Evolutionary conservation across 257 asterid species (phyloP), one percentile per base, ranked within the genome.

Genomic region (Ocimum tenuiflorum): DNA sequence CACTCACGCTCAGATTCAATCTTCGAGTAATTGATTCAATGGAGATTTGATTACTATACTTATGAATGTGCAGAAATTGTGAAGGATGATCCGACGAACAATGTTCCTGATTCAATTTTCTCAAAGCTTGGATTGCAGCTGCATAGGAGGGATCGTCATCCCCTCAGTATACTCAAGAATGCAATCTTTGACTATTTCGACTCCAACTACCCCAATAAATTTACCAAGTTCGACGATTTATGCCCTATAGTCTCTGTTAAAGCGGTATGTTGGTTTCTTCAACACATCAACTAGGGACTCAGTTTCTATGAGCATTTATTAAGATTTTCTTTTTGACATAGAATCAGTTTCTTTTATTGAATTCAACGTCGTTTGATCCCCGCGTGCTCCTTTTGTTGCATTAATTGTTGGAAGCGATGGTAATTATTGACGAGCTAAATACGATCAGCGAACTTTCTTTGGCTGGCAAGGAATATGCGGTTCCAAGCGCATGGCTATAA

Each of bases 121-220:
- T 77, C 91, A 17, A 91, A 91, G 85, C 91, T 91, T 31, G 97
- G 96, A 59, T 71, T 88, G 94, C 97, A 91, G 82, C 95, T 91
- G 62, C 97, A 91, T 29, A 81, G 91, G 84, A 86, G 96, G 78
- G 85, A 84, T 72, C 89, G 85, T 13, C 97, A 91, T 77, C 97
- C 97, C 12, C 86, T 91, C 67, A 94, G 97, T 71, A 91, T 91
- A 67, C 81, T 91, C 8, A 91, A 81, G 76, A 91, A 91, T 83
- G 94, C 94, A 47, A 88, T 91, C 73, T 85, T 70, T 66, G 88
- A 88, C 64, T 91, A 88, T 75, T 91, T 91, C 58, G 96, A 91
- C 70, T 73, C 86, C 71, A 85, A 72, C 71, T 86, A 91, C 69
- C 94, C 89, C 31, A 77, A 67, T 43, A 85, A 86, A 76, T 86